Percentiles rank a stretch among this genome's conserved stretches.
Conservation (phyloP, 495 filamentous ascomycete species). For the Beverwykella pulmonaria region DNA sequence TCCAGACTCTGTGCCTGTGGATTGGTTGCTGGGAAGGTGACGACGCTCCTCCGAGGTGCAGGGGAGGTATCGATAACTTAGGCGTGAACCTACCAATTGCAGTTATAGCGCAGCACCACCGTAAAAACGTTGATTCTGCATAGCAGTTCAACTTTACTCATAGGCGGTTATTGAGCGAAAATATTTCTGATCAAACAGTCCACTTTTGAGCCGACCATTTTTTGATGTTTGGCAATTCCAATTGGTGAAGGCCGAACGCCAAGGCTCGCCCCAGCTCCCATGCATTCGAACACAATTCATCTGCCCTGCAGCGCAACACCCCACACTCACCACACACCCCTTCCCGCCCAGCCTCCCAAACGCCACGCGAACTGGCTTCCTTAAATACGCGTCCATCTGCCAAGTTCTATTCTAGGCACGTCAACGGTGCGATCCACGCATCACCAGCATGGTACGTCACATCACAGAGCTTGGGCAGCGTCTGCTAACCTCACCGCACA, state of each 20-base stretch:
- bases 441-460: constrained; percentile 17
- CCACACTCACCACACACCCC: neutral
- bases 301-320: neutral
- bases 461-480: neutral
- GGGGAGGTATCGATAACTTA: no score
- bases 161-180: no score
- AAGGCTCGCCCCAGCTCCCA: neutral
- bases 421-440: neutral
- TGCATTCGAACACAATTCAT: neutral
- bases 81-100: no score
- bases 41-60: no score
- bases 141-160: no score
- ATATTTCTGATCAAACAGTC: no score
- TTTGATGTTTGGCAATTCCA: no score
- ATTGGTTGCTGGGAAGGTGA: no score
- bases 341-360: neutral
- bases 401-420: neutral
- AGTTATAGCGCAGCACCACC: no score
- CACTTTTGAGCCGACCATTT: no score
- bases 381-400: neutral
- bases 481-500: constrained; percentile 43
- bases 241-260: neutral
- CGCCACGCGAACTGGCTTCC: neutral
- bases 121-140: no score
- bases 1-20: no score